These are phyloP conservation scores for Myriosclerotinia duriaeana DNA, from an alignment of 2,329 filamentous ascomycete genomes.

Conservation along the genomic window DNA sequence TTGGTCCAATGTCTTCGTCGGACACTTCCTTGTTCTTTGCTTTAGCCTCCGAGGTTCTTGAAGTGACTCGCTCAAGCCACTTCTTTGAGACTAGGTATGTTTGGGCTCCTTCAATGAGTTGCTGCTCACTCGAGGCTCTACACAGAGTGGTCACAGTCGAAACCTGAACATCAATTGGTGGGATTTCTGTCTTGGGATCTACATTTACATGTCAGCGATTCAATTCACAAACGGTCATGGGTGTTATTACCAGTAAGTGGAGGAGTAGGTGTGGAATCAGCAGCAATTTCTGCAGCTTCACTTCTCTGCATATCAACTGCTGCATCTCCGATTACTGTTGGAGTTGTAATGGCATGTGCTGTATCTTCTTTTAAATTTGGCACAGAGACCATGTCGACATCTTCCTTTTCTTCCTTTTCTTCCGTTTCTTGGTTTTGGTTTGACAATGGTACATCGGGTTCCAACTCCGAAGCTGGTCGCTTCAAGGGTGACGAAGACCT, in stretches of 20 bases:
- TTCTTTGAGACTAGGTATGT: constrained; percentile 75
- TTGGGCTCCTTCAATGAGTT: constrained; percentile 67
- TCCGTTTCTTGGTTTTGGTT: constrained; percentile 35
- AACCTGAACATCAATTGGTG: constrained; percentile 68
- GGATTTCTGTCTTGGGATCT: constrained; percentile 36
- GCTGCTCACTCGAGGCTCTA: constrained; percentile 48
- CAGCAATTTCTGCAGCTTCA: constrained; percentile 20
- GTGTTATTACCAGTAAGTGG: constrained; percentile 13
- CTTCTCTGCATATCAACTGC: constrained; percentile 35
- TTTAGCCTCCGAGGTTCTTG: constrained; percentile 60
- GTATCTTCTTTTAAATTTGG: constrained; percentile 23
- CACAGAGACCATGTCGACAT: constrained; percentile 40
- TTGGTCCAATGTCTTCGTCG: constrained; percentile 64
- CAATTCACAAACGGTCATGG: not conserved
- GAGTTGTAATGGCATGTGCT: constrained; percentile 24
- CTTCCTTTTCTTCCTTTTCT: constrained; percentile 30
- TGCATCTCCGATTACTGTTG: constrained; percentile 26
- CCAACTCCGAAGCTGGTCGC: constrained; percentile 52
- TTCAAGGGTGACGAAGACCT: constrained; percentile 66
- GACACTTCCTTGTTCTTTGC: constrained; percentile 58
- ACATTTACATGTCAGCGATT: constrained; percentile 8
- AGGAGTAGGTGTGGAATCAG: constrained; percentile 1
- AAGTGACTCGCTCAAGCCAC: constrained; percentile 75
- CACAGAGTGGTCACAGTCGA: constrained; percentile 65
- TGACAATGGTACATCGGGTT: constrained; percentile 32